Conservation (phyloP, 2,329 filamentous ascomycete species). For the Zasmidium angulare region DNA sequence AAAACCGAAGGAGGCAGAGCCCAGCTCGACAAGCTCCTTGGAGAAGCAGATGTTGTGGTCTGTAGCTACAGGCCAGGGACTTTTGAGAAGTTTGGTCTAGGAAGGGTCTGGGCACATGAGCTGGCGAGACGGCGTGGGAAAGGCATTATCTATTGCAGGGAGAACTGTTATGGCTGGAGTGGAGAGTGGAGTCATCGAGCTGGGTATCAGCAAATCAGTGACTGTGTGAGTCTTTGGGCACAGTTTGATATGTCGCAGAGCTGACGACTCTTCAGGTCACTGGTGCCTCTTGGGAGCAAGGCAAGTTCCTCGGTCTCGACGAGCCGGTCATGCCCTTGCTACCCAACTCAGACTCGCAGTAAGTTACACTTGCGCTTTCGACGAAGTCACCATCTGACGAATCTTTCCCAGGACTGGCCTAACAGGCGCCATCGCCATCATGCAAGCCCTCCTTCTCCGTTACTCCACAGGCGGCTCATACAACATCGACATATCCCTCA, state of each 20-base stretch:
- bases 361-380: background rate
- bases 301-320: conserved; percentile 17
- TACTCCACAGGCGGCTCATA: background rate
- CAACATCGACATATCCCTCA: background rate
- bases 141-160: background rate
- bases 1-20: background rate
- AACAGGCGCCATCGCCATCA: background rate
- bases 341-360: background rate
- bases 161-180: conserved; percentile 1
- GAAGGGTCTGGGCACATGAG: background rate
- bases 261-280: background rate
- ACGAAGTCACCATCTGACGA: background rate
- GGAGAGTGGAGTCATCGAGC: background rate
- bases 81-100: background rate
- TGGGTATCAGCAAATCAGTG: background rate
- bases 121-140: background rate
- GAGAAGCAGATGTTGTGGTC: background rate
- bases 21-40: background rate
- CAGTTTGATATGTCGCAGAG: background rate
- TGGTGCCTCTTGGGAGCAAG: conserved; percentile 19
- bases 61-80: background rate
- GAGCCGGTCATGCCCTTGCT: conserved; percentile 16
- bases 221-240: background rate
- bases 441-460: background rate
- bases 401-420: background rate